Percentiles rank a stretch among this genome's conserved stretches.
phyloP scores from a whole-genome alignment of 2,329 filamentous ascomycete genomes.

The Orbilia brochopaga region DNA sequence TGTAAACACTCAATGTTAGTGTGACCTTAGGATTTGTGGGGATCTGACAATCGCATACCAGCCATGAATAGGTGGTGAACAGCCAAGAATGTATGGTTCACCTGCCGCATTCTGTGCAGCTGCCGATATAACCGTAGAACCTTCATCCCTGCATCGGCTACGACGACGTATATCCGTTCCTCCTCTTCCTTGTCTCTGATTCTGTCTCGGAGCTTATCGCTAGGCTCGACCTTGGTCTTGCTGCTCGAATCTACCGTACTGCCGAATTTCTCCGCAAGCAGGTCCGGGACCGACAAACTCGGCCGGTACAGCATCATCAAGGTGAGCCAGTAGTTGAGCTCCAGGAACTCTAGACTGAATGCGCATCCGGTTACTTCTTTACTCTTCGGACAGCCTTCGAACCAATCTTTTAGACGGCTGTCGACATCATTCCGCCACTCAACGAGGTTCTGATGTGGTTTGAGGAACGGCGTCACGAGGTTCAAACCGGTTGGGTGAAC shows the following conservation, averaged over 20 bases:
- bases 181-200: conserved; percentile 67
- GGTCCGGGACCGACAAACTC: conserved; percentile 81
- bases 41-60: conserved; percentile 62
- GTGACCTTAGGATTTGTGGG: not conserved
- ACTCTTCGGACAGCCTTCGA: conserved; percentile 73
- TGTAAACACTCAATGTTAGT: conserved; percentile 55
- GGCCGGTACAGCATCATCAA: conserved; percentile 95
- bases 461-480: conserved; percentile 82
- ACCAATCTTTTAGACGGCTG: conserved; percentile 82
- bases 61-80: conserved; percentile 98
- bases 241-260: conserved; percentile 48
- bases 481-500: conserved; percentile 56
- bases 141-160: conserved; percentile 92
- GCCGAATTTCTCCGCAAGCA: conserved; percentile 78
- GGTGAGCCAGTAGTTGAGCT: conserved; percentile 97
- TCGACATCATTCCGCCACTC: conserved; percentile 90
- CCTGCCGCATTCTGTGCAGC: conserved; percentile 81
- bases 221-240: conserved; percentile 44
- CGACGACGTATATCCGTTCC: conserved; percentile 89
- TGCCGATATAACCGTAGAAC: conserved; percentile 89
- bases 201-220: conserved; percentile 23
- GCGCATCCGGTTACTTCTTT: conserved; percentile 81
- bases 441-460: conserved; percentile 81
- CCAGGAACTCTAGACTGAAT: conserved; percentile 87
- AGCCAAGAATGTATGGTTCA: conserved; percentile 94